Percentiles rank a stretch among this genome's conserved stretches.
Conservation (phyloP, 768 basidiomycete genomes). For the Suillus ampliporus region DNA sequence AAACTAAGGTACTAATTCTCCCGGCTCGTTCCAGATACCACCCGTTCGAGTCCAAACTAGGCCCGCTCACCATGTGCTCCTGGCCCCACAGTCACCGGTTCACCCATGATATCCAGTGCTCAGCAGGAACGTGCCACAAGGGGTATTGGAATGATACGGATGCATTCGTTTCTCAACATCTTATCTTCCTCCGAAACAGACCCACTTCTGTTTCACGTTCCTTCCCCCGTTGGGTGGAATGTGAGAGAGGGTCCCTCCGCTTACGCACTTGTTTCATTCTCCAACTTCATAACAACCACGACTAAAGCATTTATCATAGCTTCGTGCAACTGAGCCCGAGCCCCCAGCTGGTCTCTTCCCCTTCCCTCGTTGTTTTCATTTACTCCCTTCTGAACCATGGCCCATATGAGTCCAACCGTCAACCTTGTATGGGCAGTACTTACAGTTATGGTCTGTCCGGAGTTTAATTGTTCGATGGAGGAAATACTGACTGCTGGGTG, state of each 20-base stretch:
- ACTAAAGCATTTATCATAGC: background rate
- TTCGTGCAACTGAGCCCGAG: background rate
- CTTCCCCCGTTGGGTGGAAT: background rate
- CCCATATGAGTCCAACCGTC: slow-evolving; percentile 64
- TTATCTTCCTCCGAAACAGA: background rate
- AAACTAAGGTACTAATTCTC: background rate
- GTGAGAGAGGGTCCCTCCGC: background rate
- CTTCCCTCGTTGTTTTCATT: slow-evolving; percentile 26
- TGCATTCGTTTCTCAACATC: background rate
- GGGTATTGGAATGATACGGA: background rate
- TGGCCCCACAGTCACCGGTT: background rate
- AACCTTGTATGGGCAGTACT: slow-evolving; percentile 69
- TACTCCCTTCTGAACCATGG: slow-evolving; percentile 47
- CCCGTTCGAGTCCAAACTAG: background rate
- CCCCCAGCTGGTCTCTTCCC: slow-evolving; percentile 14
- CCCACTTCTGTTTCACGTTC: background rate
- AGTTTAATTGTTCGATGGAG: background rate
- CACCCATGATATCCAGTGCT: background rate
- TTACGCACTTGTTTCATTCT: background rate
- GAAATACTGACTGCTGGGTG: background rate
- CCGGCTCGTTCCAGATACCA: background rate
- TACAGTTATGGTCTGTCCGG: slow-evolving; percentile 50
- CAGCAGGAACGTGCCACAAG: background rate
- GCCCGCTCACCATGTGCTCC: slow-evolving; percentile 9
- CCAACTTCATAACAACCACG: background rate